phyloP scores from a whole-genome alignment of 257 asterid genomes.

The Solanum ossicruentum region DNA sequence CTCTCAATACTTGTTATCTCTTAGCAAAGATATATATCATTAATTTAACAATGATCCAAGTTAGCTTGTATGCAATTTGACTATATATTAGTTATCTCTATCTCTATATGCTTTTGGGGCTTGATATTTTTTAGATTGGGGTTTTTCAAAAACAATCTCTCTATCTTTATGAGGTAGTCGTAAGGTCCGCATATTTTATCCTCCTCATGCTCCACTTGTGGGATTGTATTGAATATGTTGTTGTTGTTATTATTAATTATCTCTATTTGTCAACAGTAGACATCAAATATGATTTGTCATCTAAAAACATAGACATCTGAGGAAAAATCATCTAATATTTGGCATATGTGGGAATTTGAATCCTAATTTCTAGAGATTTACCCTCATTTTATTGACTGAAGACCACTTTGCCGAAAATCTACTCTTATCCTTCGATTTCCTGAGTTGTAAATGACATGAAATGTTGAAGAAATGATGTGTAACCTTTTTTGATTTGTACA shows the following conservation, averaged over 20 bases:
- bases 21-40: neutral
- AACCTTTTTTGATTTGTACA: neutral
- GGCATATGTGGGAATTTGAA: neutral
- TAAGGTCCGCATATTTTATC: no score
- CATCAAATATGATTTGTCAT: neutral
- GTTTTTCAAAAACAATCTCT: fast-evolving
- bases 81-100: neutral
- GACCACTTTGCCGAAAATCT: neutral
- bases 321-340: neutral
- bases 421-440: neutral
- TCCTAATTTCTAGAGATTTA: neutral
- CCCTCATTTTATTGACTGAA: neutral
- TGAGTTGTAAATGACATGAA: neutral
- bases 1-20: neutral
- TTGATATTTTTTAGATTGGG: no score
- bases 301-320: neutral
- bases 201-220: no score
- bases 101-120: no score
- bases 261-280: neutral
- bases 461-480: neutral
- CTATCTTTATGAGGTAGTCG: no score
- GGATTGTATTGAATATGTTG: no score
- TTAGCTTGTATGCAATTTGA: neutral
- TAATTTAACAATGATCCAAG: neutral
- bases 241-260: neutral